These are phyloP conservation scores for Phytophthora tubulina DNA, from an alignment of 352 stramenopile species.

Conservation along the genomic window DNA sequence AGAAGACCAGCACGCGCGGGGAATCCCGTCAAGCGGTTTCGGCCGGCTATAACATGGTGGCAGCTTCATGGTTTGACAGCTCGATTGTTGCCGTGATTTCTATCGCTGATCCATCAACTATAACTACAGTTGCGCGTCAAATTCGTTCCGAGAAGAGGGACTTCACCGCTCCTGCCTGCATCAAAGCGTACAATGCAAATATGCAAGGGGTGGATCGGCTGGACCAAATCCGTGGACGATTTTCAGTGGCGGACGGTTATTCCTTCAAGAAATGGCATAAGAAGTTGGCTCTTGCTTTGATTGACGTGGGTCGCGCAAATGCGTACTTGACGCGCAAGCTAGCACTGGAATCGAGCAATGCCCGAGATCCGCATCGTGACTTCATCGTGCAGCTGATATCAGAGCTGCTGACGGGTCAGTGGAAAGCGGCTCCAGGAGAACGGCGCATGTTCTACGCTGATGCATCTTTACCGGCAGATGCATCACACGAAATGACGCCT, in stretches of 20 bases:
- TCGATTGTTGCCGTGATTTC: constrained; percentile 29
- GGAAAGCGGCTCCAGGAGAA: constrained; percentile 5
- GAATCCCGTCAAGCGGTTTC: constrained; percentile 28
- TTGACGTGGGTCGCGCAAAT: constrained; percentile 42
- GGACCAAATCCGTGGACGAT: constrained; percentile 40
- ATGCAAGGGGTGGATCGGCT: constrained; percentile 46
- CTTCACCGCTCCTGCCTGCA: constrained; percentile 33
- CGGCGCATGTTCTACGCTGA: constrained; percentile 5
- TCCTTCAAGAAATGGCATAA: constrained; percentile 50
- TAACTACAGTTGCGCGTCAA: constrained; percentile 26
- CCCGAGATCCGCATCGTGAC: constrained; percentile 4
- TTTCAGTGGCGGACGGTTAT: constrained; percentile 43
- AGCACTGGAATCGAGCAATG: background rate
- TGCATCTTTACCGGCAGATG: too few species aligned
- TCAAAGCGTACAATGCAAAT: constrained; percentile 41
- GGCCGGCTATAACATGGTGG: constrained; percentile 17
- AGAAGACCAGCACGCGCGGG: constrained; percentile 8
- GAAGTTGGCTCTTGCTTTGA: constrained; percentile 29
- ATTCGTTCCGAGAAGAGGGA: constrained; percentile 7
- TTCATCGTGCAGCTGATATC: background rate
- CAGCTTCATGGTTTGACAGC: constrained; percentile 41
- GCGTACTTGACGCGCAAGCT: constrained; percentile 24
- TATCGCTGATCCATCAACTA: constrained; percentile 28
- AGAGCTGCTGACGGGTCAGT: constrained; percentile 9
- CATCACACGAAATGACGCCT: background rate